Conservation (phyloP, 2,329 filamentous ascomycete genomes). For the Rugonectria rugulosa region DNA sequence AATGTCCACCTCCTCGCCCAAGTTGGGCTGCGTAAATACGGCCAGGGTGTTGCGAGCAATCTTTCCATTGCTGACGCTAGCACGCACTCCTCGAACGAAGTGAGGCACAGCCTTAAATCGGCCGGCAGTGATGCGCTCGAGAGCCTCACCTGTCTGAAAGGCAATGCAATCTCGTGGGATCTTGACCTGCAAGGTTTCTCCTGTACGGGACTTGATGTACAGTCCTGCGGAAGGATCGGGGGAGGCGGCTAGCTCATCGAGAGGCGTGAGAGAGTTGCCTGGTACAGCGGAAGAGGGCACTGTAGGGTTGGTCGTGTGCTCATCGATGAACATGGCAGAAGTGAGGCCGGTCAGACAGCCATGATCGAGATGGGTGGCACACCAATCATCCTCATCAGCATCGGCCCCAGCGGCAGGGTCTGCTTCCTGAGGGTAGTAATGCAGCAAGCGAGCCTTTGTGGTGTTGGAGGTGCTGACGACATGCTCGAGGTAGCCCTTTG, state of each 20-base stretch:
- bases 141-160: constrained; percentile 93
- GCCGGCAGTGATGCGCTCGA: constrained; percentile 90
- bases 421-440: constrained; percentile 80
- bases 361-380: constrained; percentile 88
- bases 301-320: constrained; percentile 56
- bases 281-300: constrained; percentile 35
- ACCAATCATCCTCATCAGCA: constrained; percentile 85
- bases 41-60: constrained; percentile 89
- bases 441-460: constrained; percentile 89
- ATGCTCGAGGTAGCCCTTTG: constrained; percentile 79
- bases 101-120: constrained; percentile 95
- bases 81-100: constrained; percentile 82
- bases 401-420: constrained; percentile 45
- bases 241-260: constrained; percentile 76
- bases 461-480: constrained; percentile 86
- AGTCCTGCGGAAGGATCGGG: constrained; percentile 87
- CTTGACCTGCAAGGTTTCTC: constrained; percentile 85
- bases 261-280: constrained; percentile 51
- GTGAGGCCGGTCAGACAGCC: constrained; percentile 94
- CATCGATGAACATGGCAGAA: constrained; percentile 95
- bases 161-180: constrained; percentile 92
- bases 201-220: constrained; percentile 90
- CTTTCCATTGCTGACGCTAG: constrained; percentile 56
- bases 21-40: constrained; percentile 95
- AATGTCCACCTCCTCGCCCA: constrained; percentile 79